These are phyloP conservation scores for Metarhizium humberi DNA, from an alignment of 2,329 filamentous ascomycete genomes.

Conservation along the genomic window DNA sequence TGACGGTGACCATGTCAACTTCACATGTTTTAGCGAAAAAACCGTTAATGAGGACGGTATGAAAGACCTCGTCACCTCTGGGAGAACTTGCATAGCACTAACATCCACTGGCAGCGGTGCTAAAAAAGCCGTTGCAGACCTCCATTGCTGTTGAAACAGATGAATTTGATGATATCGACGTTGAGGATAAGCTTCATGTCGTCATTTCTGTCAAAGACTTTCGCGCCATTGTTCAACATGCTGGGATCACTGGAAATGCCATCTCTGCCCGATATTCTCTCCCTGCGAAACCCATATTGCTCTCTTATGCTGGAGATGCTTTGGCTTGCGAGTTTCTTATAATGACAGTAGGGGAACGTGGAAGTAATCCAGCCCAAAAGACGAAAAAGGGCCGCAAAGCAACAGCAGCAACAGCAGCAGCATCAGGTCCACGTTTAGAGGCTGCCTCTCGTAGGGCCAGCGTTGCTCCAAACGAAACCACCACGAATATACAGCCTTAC, in stretches of 20 bases:
- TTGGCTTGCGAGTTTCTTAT: constrained; percentile 69
- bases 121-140: constrained; percentile 74
- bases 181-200: constrained; percentile 68
- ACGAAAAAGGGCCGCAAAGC: constrained; percentile 36
- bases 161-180: constrained; percentile 66
- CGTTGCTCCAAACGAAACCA: constrained; percentile 25
- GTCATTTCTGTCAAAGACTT: constrained; percentile 79
- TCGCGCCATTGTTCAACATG: constrained; percentile 68
- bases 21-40: constrained; percentile 77
- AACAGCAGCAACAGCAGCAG: constrained; percentile 20
- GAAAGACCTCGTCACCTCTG: constrained; percentile 6
- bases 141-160: constrained; percentile 68
- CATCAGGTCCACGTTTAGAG: constrained; percentile 33
- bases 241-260: constrained; percentile 57
- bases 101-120: constrained; percentile 42
- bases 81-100: not conserved
- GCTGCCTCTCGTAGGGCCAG: constrained; percentile 36
- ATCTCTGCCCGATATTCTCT: constrained; percentile 62
- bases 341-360: constrained; percentile 68
- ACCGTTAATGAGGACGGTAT: constrained; percentile 50
- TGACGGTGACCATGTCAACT: constrained; percentile 63
- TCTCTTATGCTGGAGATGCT: constrained; percentile 60
- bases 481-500: constrained; percentile 12
- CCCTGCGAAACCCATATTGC: constrained; percentile 62
- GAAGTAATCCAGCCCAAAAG: constrained; percentile 37